A percentile compares a stretch with the other conserved stretches of the same genome.
Conservation (phyloP, 2,329 filamentous ascomycete genomes). For the Fusarium tupiense region DNA sequence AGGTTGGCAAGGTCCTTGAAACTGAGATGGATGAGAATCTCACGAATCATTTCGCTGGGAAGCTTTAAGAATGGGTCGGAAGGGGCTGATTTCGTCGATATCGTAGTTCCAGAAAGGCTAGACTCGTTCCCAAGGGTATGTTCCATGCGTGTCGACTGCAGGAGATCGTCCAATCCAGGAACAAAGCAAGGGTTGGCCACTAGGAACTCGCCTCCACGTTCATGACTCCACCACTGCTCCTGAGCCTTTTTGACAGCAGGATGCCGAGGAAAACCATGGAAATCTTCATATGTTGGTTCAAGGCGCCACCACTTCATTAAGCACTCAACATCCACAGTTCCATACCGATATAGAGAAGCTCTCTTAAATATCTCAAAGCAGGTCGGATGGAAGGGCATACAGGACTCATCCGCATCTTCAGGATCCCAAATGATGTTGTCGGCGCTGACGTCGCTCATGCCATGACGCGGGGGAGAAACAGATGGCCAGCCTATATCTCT, state of each 20-base stretch:
- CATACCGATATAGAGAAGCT: conserved; percentile 26
- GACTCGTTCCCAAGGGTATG: neutral
- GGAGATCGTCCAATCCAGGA: conserved; percentile 4
- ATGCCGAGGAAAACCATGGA: conserved; percentile 10
- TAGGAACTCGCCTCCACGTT: conserved; percentile 20
- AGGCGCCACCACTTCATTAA: conserved; percentile 27
- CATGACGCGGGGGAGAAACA: conserved; percentile 28
- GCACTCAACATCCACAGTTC: conserved; percentile 29
- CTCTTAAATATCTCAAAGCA: conserved; percentile 46
- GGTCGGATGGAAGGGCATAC: conserved; percentile 44
- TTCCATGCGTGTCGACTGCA: neutral
- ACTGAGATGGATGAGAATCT: conserved; percentile 11
- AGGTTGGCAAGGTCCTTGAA: conserved; percentile 24
- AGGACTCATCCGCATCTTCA: neutral
- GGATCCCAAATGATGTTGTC: conserved; percentile 1
- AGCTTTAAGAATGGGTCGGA: conserved; percentile 10
- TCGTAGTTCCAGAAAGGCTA: no score
- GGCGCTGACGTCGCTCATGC: neutral
- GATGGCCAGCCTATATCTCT: neutral
- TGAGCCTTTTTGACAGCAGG: neutral
- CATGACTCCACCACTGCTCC: conserved; percentile 27
- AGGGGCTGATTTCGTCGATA: accelerated
- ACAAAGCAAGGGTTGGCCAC: conserved; percentile 37
- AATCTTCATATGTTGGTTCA: neutral
- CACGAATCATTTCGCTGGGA: conserved; percentile 18